Evolutionary conservation across 345 rosid species (phyloP).

Genomic region (Rhodomyrtus tomentosa): DNA sequence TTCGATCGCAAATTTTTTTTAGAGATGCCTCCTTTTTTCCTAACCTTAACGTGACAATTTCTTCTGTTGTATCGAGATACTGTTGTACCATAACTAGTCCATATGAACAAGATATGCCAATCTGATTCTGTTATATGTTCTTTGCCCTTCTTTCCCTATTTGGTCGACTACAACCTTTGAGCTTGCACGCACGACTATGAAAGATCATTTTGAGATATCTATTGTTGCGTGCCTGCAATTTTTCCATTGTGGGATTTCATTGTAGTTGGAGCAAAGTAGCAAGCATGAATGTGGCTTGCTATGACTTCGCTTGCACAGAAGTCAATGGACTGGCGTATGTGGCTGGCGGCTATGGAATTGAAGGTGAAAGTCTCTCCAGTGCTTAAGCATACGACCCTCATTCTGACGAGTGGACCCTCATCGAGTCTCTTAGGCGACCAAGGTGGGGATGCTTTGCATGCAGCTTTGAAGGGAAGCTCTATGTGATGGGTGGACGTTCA

Average conservation of each 20-base stretch:
- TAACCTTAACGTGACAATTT: neutral
- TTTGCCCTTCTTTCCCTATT: neutral
- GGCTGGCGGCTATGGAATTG: constrained; percentile 71
- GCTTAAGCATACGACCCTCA: constrained; percentile 79
- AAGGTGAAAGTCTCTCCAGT: constrained; percentile 68
- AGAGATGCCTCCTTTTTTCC: neutral
- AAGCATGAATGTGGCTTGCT: constrained; percentile 69
- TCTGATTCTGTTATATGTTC: neutral
- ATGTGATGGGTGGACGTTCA: constrained; percentile 96
- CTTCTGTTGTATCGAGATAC: neutral
- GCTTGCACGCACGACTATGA: neutral
- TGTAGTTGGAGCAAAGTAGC: constrained; percentile 86
- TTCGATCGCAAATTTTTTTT: neutral
- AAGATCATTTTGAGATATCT: neutral
- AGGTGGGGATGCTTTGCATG: constrained; percentile 94
- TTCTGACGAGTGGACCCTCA: constrained; percentile 45
- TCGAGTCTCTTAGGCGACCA: constrained; percentile 76
- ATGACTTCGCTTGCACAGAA: constrained; percentile 84
- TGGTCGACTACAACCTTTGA: neutral
- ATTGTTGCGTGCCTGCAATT: neutral
- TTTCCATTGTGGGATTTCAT: neutral
- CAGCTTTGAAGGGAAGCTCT: constrained; percentile 73
- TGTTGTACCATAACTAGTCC: neutral
- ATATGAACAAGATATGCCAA: neutral
- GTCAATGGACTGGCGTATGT: constrained; percentile 76